Conservation (phyloP, 352 stramenopile genomes). For the Thalassiosira ordinaria region DNA sequence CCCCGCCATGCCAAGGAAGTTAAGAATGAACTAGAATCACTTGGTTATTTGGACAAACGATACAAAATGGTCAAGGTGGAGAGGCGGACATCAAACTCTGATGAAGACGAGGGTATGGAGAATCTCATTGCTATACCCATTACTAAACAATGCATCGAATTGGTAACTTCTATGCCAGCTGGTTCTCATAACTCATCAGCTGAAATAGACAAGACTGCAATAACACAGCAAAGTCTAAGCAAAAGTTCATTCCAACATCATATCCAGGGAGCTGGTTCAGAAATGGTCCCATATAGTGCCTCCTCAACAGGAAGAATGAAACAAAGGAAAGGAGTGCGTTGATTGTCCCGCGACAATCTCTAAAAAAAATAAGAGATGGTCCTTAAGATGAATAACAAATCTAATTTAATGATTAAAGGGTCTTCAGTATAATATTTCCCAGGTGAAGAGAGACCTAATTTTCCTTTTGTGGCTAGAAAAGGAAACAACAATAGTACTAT, state of each 20-base stretch:
- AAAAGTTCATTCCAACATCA: not conserved
- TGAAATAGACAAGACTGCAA: no score
- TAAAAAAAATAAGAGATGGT: no score
- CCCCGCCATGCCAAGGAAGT: conserved; percentile 66
- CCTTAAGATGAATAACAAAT: no score
- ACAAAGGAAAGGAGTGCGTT: conserved; percentile 13
- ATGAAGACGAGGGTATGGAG: not conserved
- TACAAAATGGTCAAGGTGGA: conserved; percentile 72
- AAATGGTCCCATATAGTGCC: conserved; percentile 48
- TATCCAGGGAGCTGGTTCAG: conserved; percentile 18
- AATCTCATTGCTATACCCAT: conserved; percentile 69
- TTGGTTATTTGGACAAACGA: conserved; percentile 65
- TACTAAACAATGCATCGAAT: conserved; percentile 28
- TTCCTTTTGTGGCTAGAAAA: no score
- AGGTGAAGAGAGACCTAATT: no score
- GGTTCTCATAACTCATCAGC: no score
- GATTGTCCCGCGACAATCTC: no score
- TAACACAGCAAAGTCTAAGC: not conserved
- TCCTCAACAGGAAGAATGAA: conserved; percentile 43
- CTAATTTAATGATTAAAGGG: no score
- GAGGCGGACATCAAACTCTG: not conserved
- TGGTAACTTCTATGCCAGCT: no score
- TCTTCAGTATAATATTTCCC: no score
- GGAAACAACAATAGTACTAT: no score
- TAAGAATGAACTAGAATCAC: conserved; percentile 62